Evolutionary conservation across 176 grass and related monocot genomes (phyloP), one percentile per base, ranked within the genome.

Genomic region (Zoysia pacifica): DNA sequence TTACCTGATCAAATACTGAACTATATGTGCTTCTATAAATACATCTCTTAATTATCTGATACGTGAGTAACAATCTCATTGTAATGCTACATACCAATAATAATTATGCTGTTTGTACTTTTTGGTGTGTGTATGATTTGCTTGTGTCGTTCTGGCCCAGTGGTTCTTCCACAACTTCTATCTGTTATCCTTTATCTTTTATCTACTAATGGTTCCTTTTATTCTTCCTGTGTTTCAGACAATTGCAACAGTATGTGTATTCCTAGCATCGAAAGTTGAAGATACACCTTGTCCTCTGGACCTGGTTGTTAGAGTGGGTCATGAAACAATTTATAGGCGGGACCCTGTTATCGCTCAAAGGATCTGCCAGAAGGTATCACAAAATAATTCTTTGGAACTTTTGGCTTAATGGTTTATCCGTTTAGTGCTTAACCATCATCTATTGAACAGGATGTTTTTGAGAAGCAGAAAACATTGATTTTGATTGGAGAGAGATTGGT

Each of bases 191-290:
- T 65, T 74, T 6, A 40, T 80, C 43, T n/a, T 83, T 20, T 82
- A 65, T 77, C 81, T 43, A 10, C 2, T 67, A 80, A 74, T 16
- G 13, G 6, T 67, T 48, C 44, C 9, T 52, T 78, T 63, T 79
- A 16, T 42, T 16, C 20, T 76, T 5, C 76, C 56, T 18, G 11
- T 75, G 14, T 86, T 72, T 67, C 80, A 97, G 90, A 93, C 83
- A 11, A 48, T 93, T 76, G 88, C 90, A 72, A 80, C 90, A 39
- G 77, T 82, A 77, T 97, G 90, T 44, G 52, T 89, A 60, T 97
- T 97, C 82, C 83, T 97, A 69, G 88, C 90, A 43, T 86, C 86
- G 3, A 97, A 97, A 74, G 86, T 88, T 79, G 90, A 97, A 86
- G 86, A 97, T 75, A 73, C 73, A 38, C 85, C 78, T 18, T 88